Evolutionary conservation across 2,329 filamentous ascomycete species (phyloP).

Genomic region (Orbilia ellipsospora): DNA sequence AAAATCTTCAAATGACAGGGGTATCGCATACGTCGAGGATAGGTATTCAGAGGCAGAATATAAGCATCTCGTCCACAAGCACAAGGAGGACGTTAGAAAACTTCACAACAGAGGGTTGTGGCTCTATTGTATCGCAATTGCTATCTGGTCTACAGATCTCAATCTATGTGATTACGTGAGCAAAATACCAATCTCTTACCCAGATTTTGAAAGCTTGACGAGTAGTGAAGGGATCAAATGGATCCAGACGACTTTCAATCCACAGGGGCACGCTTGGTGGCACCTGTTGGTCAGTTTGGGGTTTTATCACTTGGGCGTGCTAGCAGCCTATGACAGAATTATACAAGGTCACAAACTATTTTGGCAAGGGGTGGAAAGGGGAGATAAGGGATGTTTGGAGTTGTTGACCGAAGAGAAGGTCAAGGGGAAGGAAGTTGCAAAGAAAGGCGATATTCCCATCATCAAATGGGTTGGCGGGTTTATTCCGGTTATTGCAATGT

Average conservation of each 20-base stretch:
- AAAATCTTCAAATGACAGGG: not conserved
- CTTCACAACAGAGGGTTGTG: conserved; percentile 28
- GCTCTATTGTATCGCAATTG: conserved; percentile 25
- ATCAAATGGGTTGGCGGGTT: conserved; percentile 37
- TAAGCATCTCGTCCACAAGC: conserved; percentile 22
- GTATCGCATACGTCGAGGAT: conserved; percentile 11
- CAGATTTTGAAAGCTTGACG: conserved; percentile 1
- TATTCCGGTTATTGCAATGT: conserved; percentile 36
- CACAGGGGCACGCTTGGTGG: conserved; percentile 52
- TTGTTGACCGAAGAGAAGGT: conserved; percentile 23
- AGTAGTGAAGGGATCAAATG: conserved; percentile 12
- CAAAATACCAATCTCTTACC: conserved; percentile 31
- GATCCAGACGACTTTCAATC: conserved; percentile 39
- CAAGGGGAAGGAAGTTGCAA: conserved; percentile 16
- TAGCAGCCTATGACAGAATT: conserved; percentile 38
- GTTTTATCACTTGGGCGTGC: conserved; percentile 36
- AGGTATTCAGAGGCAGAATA: conserved; percentile 35
- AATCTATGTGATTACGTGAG: conserved; percentile 47
- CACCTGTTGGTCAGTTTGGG: conserved; percentile 46
- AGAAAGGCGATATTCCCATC: conserved; percentile 44
- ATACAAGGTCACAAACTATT: conserved; percentile 30
- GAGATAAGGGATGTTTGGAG: conserved; percentile 38
- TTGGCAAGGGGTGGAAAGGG: conserved; percentile 37
- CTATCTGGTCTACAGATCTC: conserved; percentile 39
- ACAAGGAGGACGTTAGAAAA: conserved; percentile 12